Base-by-base conservation (phyloP, 2,329 filamentous ascomycete genomes). In the Cladosporium sp. region DNA sequence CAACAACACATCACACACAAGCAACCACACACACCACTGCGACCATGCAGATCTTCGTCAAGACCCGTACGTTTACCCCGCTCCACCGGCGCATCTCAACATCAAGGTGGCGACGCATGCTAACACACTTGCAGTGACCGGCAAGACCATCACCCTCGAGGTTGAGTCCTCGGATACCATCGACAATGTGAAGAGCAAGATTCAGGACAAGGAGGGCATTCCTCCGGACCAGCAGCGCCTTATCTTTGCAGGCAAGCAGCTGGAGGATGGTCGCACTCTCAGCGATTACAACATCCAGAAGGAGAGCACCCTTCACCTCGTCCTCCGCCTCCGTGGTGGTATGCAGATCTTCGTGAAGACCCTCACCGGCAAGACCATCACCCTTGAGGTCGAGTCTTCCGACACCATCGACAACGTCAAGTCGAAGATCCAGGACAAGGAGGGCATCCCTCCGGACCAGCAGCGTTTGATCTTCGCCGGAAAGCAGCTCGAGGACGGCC, bases 331-430 rank as follows among this genome's bases (percentile, higher is more conserved):
- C 69, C 93, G 93, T 88, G 94, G 93, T 88, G 93, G 93, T 84
- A 96, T 72, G 71, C 71, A 72, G 63, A 72, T 72, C 89, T 97
- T 97, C 90, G 93, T 97, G 86, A 97, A 97, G 90, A 97, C 93
- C 87, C 92, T 96, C 81, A 97, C 93, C 87, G 93, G 93, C 85
- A 97, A 97, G 91, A 97, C 93, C 84, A 97, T 97, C 88, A 97
- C 93, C 84, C 90, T 97, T 78, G 93, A 97, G 94, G 92, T 96
- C 1, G 92, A 96, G 78, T 92, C 90, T 0, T 92, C 88, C 5
- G 92, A 96, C 75, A 96, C 92, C 0, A 96, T 96, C 76, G 92
- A 97, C 82, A 96, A 96, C 70, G 93, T 97, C 1, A 97, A 97
- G 84, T 86, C 84, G 5, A 97, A 97, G 86, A 97, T 97, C 51